A percentile compares a stretch with the other conserved stretches of the same genome.
Conservation (phyloP, 2,329 filamentous ascomycete species). For the Botrytis cinerea region DNA sequence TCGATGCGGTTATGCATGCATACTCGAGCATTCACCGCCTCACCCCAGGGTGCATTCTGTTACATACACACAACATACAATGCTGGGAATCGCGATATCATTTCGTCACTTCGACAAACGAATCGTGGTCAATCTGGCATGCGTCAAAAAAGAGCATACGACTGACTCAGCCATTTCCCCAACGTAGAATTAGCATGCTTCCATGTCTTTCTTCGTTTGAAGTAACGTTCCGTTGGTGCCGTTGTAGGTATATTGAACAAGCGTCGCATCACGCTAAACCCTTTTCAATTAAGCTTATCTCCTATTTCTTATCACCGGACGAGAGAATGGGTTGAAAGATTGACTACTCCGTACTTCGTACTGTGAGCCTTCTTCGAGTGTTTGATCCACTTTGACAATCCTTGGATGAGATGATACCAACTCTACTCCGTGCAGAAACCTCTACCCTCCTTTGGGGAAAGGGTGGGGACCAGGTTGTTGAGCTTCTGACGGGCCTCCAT, state of each 20-base stretch:
- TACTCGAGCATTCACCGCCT: not conserved
- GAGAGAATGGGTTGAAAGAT: not conserved
- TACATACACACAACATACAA: not conserved
- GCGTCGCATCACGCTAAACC: not conserved
- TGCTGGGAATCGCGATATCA: not conserved
- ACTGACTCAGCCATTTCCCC: not conserved
- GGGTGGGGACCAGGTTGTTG: not conserved
- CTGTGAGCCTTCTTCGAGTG: not conserved
- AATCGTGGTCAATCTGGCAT: constrained; percentile 5
- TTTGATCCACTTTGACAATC: not conserved
- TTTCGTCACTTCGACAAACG: not conserved
- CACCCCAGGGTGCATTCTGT: not conserved
- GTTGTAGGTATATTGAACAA: not conserved
- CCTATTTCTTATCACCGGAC: not conserved
- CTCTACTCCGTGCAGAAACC: not conserved
- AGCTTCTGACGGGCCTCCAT: not conserved
- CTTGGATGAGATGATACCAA: not conserved
- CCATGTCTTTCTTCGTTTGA: constrained; percentile 1
- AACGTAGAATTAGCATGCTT: not conserved
- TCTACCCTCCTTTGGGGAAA: not conserved
- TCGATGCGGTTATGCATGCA: not conserved
- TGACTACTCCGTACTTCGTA: too few relatives aligned
- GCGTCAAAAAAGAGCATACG: not conserved
- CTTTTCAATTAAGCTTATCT: not conserved
- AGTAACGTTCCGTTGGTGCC: not conserved